Conservation (phyloP, 805 yeast species). For the Pichia cephalocereana region DNA sequence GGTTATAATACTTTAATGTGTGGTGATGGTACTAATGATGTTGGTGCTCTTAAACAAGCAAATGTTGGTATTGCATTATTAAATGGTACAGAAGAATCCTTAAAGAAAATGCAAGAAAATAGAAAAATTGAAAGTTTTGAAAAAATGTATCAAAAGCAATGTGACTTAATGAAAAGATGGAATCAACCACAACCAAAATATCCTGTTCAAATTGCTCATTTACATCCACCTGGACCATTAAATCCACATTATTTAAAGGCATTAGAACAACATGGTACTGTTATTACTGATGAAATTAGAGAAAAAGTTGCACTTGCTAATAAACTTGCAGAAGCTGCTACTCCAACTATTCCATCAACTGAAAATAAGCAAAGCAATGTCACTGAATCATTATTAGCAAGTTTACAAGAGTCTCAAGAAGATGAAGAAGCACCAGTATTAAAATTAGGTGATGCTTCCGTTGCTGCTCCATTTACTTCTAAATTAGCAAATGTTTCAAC, state of each 20-base stretch:
- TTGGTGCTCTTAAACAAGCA: slow-evolving; percentile 97
- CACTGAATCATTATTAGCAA: slow-evolving; percentile 58
- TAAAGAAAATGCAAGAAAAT: slow-evolving; percentile 81
- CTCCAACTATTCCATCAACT: slow-evolving; percentile 22
- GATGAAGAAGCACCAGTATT: slow-evolving; percentile 85
- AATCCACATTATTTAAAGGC: slow-evolving; percentile 87
- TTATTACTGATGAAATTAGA: slow-evolving; percentile 65
- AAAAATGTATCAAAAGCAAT: slow-evolving; percentile 76
- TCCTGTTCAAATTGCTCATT: slow-evolving; percentile 82
- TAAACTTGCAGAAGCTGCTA: slow-evolving; percentile 10
- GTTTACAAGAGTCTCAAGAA: slow-evolving; percentile 41
- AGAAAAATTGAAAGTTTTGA: slow-evolving; percentile 55
- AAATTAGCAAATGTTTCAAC: slow-evolving; percentile 87
- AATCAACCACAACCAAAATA: slow-evolving; percentile 74
- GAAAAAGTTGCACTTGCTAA: slow-evolving; percentile 48
- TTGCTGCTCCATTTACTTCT: slow-evolving; percentile 98
- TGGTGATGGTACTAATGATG: slow-evolving; percentile 99
- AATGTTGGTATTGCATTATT: slow-evolving; percentile 96
- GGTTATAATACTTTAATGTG: slow-evolving; percentile 97
- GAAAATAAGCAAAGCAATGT: slow-evolving; percentile 27
- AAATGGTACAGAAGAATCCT: slow-evolving; percentile 92
- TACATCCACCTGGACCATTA: slow-evolving; percentile 90
- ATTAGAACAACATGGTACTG: slow-evolving; percentile 74
- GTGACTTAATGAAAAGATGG: slow-evolving; percentile 72
- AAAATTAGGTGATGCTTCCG: slow-evolving; percentile 96